Evolutionary conservation across 129 eudicot genomes (phyloP), one percentile per base, ranked within the genome.

Genomic region (Helianthus annuus): DNA sequence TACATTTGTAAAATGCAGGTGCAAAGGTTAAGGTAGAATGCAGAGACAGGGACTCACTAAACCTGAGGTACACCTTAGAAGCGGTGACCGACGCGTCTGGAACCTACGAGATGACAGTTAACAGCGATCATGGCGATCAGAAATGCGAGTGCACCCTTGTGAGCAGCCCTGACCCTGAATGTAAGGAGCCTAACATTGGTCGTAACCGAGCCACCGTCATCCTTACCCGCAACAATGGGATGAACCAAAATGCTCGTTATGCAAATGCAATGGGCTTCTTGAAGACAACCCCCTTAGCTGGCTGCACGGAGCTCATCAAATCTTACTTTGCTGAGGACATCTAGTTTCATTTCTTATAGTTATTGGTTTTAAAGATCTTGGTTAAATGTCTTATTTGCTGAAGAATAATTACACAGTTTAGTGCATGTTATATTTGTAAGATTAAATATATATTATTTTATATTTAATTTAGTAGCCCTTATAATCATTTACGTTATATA

Each of bases 181-280:
- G 96, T 56, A 36, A 16, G 0, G 55, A 57, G 45, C 81, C 83
- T 12, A 78, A 76, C 80, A 1, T 10, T 1, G 96, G 90, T 3
- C 83, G 90, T 55, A 66, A 81, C 70, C 84, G 85, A 1, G 61
- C 96, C n/a, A 73, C 86, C 0, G 88, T 88, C 19, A 77, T 85
- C 65, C 85, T 83, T 58, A 85, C 91, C 29, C 70, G 86, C 68
- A 59, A 79, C 82, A 85, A 85, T 55, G 96, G 96, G 10, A 76
- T 88, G 81, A 46, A 32, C 8, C 55, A 75, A 39, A 58, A 69
- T 40, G 29, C 27, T 14, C 88, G 96, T 2, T 69, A 52, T 34
- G 89, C 93, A 40, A 87, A 87, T 10, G 69, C 80, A 11, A 80
- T 87, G 85, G 93, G 93, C 6, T 87, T 87, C 89, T 36, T 79